phyloP scores from a whole-genome alignment of 371 early-diverging fungal species.

The Antonospora locustae region DNA sequence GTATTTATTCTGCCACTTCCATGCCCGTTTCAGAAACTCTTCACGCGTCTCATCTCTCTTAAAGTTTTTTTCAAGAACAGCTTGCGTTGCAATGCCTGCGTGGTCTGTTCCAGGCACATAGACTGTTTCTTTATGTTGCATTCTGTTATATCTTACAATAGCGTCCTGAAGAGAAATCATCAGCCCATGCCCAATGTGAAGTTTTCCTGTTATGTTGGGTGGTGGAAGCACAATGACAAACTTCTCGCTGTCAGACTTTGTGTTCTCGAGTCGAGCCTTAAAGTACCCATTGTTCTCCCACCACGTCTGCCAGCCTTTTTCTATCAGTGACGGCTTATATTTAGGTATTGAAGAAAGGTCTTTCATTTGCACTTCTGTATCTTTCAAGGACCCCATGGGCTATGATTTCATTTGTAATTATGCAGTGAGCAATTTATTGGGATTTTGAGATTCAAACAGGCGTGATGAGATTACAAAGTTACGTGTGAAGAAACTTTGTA shows the following conservation, averaged over 20 bases:
- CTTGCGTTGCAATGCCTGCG: slow-evolving; percentile 94
- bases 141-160: slow-evolving; percentile 79
- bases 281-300: slow-evolving; percentile 80
- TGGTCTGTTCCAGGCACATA: slow-evolving; percentile 96
- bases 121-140: slow-evolving; percentile 80
- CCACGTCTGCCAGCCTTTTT: slow-evolving; percentile 85
- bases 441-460: too few species aligned
- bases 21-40: slow-evolving; percentile 74
- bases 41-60: slow-evolving; percentile 73
- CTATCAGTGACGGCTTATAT: slow-evolving; percentile 79
- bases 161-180: slow-evolving; percentile 87
- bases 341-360: slow-evolving; percentile 49
- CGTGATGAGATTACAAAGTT: too few species aligned
- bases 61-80: slow-evolving; percentile 85
- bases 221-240: slow-evolving; percentile 90
- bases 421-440: too few species aligned
- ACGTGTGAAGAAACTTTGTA: too few species aligned
- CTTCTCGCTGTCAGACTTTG: slow-evolving; percentile 58
- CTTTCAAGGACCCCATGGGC: too few species aligned
- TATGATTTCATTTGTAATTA: too few species aligned
- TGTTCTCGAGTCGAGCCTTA: slow-evolving; percentile 64
- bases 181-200: slow-evolving; percentile 92
- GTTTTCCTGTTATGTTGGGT: slow-evolving; percentile 93
- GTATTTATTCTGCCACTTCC: slow-evolving; percentile 84
- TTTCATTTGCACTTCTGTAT: not conserved